These are phyloP conservation scores for Camellia sinensis DNA, from an alignment of 148 eudicot species.

Conservation along the genomic window DNA sequence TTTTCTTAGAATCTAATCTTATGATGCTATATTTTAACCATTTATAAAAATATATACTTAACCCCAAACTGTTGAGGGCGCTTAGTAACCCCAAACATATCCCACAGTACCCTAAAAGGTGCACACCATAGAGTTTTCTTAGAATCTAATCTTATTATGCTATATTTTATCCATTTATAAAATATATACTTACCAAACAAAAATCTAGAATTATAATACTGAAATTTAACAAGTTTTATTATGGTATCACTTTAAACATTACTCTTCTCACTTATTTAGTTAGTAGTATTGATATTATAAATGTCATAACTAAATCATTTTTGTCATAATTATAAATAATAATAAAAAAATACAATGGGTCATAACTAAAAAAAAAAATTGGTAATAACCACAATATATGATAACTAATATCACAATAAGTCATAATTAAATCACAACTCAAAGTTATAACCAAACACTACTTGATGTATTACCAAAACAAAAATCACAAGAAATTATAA, in stretches of 20 bases:
- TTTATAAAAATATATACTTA: not conserved
- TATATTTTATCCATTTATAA: not conserved
- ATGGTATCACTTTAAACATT: not conserved
- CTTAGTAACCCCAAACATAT: not conserved
- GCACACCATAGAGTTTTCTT: not conserved
- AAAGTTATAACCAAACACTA: too few relatives aligned
- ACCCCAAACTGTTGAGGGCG: not conserved
- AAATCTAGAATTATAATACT: too few relatives aligned
- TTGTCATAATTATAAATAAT: too few relatives aligned
- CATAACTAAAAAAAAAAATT: too few relatives aligned
- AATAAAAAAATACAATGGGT: not conserved
- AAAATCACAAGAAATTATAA: too few relatives aligned
- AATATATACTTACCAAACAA: not conserved
- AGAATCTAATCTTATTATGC: too few relatives aligned
- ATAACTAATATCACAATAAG: not conserved
- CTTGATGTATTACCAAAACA: not conserved
- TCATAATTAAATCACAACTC: not conserved
- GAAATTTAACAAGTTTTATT: too few relatives aligned
- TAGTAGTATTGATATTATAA: not conserved
- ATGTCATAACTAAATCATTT: too few relatives aligned
- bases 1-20: too few relatives aligned
- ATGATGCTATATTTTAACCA: not conserved
- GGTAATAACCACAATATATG: not conserved
- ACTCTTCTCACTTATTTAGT: not conserved
- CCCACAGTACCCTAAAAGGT: not conserved